Evolutionary conservation across 2,329 filamentous ascomycete species (phyloP).

Genomic region (Plectosphaerella cucumerina): DNA sequence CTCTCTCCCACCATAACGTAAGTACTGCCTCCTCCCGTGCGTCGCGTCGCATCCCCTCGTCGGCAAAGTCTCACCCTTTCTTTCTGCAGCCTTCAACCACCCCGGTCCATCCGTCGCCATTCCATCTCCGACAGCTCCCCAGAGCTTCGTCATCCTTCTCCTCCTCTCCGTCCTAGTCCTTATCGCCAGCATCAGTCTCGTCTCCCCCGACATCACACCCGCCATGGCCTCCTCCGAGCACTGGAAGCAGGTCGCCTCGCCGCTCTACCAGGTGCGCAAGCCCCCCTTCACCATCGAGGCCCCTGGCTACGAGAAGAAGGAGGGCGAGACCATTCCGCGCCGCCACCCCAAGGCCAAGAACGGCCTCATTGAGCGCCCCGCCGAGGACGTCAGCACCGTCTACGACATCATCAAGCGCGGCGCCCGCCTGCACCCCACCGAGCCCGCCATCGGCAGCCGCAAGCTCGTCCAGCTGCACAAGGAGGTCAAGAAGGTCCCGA

Average conservation of each 20-base stretch:
- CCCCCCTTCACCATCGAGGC: slow-evolving; percentile 73
- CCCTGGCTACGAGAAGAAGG: slow-evolving; percentile 61
- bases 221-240: slow-evolving; percentile 6
- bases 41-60: too few relatives aligned
- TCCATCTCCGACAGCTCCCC: background rate
- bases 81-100: background rate
- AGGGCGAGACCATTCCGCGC: slow-evolving; percentile 81
- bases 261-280: slow-evolving; percentile 58
- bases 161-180: background rate
- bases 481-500: slow-evolving; percentile 87
- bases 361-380: slow-evolving; percentile 60
- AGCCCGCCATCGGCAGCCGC: slow-evolving; percentile 65
- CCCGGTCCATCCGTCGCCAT: background rate
- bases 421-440: slow-evolving; percentile 57
- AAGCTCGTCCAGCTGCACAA: slow-evolving; percentile 72
- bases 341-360: slow-evolving; percentile 69
- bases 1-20: too few relatives aligned
- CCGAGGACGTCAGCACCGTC: slow-evolving; percentile 68
- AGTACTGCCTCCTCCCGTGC: too few relatives aligned
- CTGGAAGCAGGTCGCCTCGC: slow-evolving; percentile 41
- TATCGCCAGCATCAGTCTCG: background rate
- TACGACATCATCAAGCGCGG: slow-evolving; percentile 74
- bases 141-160: background rate
- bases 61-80: background rate
- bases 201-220: background rate